A percentile compares a stretch with the other conserved stretches of the same genome.
These are phyloP conservation scores for Candida adriatica DNA, from an alignment of 805 yeast genomes.

Conservation along the genomic window DNA sequence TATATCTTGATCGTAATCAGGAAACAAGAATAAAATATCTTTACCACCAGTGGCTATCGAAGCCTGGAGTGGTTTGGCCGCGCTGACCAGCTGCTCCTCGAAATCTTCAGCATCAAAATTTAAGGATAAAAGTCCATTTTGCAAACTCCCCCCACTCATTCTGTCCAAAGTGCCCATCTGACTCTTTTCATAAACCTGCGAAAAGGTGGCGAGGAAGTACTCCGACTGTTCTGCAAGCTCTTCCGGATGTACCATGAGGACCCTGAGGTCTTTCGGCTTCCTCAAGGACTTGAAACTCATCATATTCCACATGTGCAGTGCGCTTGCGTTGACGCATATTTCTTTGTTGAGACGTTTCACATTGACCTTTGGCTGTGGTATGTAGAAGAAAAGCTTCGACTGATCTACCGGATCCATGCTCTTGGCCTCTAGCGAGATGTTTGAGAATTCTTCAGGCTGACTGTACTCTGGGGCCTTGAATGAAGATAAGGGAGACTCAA, in stretches of 20 bases:
- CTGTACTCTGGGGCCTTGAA: conserved; percentile 13
- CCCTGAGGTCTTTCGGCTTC: conserved; percentile 44
- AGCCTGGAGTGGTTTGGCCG: conserved; percentile 3
- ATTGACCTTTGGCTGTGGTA: conserved; percentile 30
- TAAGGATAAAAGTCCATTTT: conserved; percentile 14
- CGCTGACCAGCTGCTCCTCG: conserved; percentile 1
- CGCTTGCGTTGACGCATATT: conserved; percentile 40
- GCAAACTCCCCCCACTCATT: conserved; percentile 23
- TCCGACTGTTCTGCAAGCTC: conserved; percentile 25
- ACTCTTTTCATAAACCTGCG: conserved; percentile 38
- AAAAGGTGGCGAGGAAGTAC: conserved; percentile 34
- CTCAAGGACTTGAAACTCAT: conserved; percentile 49
- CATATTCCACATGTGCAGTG: conserved; percentile 48
- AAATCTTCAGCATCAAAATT: conserved; percentile 1
- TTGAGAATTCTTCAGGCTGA: conserved; percentile 3
- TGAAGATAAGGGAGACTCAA: conserved; percentile 17
- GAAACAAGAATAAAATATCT: conserved; percentile 15
- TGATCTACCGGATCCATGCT: background rate
- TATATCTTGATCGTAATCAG: conserved; percentile 22
- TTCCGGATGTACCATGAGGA: conserved; percentile 36
- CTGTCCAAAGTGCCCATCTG: conserved; percentile 36
- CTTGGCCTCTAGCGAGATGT: conserved; percentile 2
- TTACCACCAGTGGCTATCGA: conserved; percentile 4
- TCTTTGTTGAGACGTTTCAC: conserved; percentile 32
- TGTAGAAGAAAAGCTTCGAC: conserved; percentile 24